Evolutionary conservation across 257 asterid species (phyloP), one percentile per base, ranked within the genome.

Genomic region (Catharanthus roseus): DNA sequence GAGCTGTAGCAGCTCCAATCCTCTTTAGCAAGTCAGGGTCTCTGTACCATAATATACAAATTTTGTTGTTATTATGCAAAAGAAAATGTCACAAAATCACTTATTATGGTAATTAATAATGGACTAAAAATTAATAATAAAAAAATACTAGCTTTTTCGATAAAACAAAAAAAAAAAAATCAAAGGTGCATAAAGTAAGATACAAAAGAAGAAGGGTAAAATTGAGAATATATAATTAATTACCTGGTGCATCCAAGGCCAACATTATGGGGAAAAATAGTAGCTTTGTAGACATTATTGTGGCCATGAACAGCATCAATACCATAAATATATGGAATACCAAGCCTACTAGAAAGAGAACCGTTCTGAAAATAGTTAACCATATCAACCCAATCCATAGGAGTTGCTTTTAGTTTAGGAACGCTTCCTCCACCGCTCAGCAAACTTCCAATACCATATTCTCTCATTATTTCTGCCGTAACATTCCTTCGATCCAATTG

Each of bases 231-330:
- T n/a, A n/a, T n/a, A n/a, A n/a, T n/a, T n/a, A n/a, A 82, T 70
- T 75, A 68, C 91, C 92, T 82, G 26, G 92, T 82, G 65, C 74
- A 86, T 0, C 93, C 93, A 38, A 87, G 88, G 11, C 88, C 93
- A 63, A 87, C 73, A 71, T 85, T 87, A 68, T 87, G 93, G 9
- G 93, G 93, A 28, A 87, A 87, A 57, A 87, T 70, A 3, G 92
- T 87, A 45, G 92, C 92, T 28, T 75, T 77, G 39, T 81, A 85
- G 15, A 78, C 89, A 68, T 73, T 79, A 81, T 70, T 79, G 72
- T 87, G 83, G 23, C 92, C 89, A 58, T 85, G 92, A 75, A 83
- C 72, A 16, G 88, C 88, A 73, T 85, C 88, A 31, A 75, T 74
- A 1, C 90, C 88, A 65, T 82, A 85, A 15, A 85, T 41, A 77